Conservation (phyloP, 306 rosid species). For the Vachellia pachyceras region DNA sequence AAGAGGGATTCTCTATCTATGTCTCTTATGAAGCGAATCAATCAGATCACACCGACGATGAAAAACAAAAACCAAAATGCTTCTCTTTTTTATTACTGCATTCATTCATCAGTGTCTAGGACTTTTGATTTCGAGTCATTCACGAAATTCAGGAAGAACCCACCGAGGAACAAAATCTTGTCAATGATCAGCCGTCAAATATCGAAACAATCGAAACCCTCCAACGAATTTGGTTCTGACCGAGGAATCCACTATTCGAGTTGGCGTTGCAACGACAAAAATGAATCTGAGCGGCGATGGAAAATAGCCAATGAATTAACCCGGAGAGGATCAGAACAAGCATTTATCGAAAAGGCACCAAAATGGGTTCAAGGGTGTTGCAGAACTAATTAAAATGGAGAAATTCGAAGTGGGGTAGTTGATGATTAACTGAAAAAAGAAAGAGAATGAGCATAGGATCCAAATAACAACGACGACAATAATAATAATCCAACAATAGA, state of each 20-base stretch:
- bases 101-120: neutral
- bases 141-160: neutral
- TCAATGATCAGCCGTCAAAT: neutral
- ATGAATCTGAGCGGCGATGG: neutral
- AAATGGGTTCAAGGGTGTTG: neutral
- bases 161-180: neutral
- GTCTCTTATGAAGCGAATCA: constrained; percentile 2
- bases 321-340: neutral
- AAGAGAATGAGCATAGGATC: neutral
- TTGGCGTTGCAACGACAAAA: neutral
- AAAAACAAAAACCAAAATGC: neutral
- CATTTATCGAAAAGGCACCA: neutral
- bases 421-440: constrained; percentile 26
- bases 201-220: neutral
- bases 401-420: constrained; percentile 26
- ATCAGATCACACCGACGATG: neutral
- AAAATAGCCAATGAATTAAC: neutral
- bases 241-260: neutral
- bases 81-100: neutral
- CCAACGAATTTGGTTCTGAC: neutral
- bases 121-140: neutral
- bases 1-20: neutral
- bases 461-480: neutral
- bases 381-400: neutral
- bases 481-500: neutral